Base-by-base conservation (phyloP, 2,329 filamentous ascomycete species). In the Diaporthe batatas region DNA sequence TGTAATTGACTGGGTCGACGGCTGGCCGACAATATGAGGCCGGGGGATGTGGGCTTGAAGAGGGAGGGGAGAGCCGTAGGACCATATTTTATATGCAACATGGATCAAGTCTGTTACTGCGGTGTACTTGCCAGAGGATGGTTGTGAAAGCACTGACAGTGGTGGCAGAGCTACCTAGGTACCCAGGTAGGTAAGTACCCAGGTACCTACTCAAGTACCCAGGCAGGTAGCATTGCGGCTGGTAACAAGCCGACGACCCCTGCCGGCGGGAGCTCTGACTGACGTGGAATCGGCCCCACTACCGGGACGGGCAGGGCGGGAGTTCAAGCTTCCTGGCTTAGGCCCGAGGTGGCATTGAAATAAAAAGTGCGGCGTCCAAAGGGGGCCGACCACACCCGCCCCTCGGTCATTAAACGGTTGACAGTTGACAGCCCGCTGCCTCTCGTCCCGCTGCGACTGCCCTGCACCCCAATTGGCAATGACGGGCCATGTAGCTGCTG, bases 1-100 rank as follows among this genome's bases (percentile, higher is more conserved):
- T 74, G 75, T 72, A 6, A 78, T 87, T 54, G 79, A 79, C 49
- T 87, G 71, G 71, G 67, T 53, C 10, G 54, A 71, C 0, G 80
- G 83, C 6, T 74, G 73, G 71, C 73, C 71, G 21, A 74, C 70
- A 2, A 59, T 74, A 23, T 72, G 36, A 74, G 23, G 29, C 59
- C n/a, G n/a, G n/a, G n/a, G n/a, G n/a, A n/a, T n/a, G n/a, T n/a
- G n/a, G n/a, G n/a, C n/a, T n/a, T n/a, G n/a, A n/a, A n/a, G n/a
- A n/a, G n/a, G n/a, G n/a, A n/a, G n/a, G n/a, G n/a, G n/a, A n/a
- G n/a, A n/a, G n/a, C n/a, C n/a, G n/a, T n/a, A n/a, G n/a, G n/a
- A n/a, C n/a, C n/a, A n/a, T n/a, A n/a, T n/a, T n/a, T n/a, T n/a
- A n/a, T n/a, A n/a, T n/a, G n/a, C n/a, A n/a, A n/a, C n/a, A n/a